A percentile compares a stretch with the other conserved stretches of the same genome.
phyloP scores from a whole-genome alignment of 345 rosid genomes.

The Triadica sebifera region DNA sequence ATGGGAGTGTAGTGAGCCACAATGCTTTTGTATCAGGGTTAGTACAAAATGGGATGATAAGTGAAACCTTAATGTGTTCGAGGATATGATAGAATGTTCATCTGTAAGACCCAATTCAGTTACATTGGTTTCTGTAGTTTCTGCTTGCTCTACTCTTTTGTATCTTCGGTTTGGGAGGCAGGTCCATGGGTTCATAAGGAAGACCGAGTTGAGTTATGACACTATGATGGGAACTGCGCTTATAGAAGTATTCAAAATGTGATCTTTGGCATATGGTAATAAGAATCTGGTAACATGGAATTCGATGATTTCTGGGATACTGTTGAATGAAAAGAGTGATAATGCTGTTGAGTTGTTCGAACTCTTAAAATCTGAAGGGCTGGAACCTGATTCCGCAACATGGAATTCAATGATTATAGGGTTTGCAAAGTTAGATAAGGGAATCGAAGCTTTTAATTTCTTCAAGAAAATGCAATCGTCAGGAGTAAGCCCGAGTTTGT shows the following conservation, averaged over 20 bases:
- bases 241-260: slow-evolving; percentile 63
- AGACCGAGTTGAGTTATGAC: slow-evolving; percentile 34
- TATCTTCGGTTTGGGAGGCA: slow-evolving; percentile 49
- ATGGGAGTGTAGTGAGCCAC: slow-evolving; percentile 51
- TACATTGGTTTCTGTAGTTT: slow-evolving; percentile 44
- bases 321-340: slow-evolving; percentile 50
- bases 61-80: slow-evolving; percentile 44
- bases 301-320: slow-evolving; percentile 55
- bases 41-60: slow-evolving; percentile 44
- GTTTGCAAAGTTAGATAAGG: slow-evolving; percentile 50
- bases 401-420: slow-evolving; percentile 72
- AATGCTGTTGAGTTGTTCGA: slow-evolving; percentile 48
- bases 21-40: slow-evolving; percentile 56
- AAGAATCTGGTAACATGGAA: slow-evolving; percentile 64
- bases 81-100: slow-evolving; percentile 45
- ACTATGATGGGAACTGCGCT: slow-evolving; percentile 50
- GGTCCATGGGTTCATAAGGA: slow-evolving; percentile 46
- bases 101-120: slow-evolving; percentile 44
- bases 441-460: slow-evolving; percentile 45
- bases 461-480: slow-evolving; percentile 53
- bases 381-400: slow-evolving; percentile 60
- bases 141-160: slow-evolving; percentile 52
- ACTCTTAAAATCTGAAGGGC: slow-evolving; percentile 42
- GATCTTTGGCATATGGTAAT: slow-evolving; percentile 39
- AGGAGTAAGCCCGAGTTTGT: slow-evolving; percentile 41